These are phyloP conservation scores for Delitschia confertaspora DNA, from an alignment of 495 filamentous ascomycete genomes.

Conservation along the genomic window DNA sequence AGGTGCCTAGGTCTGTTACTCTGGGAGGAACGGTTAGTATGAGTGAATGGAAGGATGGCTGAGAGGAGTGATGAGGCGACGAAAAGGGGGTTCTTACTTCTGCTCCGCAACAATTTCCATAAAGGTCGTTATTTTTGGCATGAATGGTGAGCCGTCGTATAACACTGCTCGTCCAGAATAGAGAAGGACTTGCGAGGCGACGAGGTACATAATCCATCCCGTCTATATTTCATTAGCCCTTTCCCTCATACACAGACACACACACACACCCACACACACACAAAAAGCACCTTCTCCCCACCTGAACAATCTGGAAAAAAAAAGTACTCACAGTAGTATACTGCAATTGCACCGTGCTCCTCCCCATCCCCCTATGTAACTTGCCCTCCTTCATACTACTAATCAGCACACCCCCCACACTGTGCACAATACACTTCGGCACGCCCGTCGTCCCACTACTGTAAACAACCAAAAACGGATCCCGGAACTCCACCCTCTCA, in stretches of 20 bases:
- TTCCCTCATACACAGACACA: too few relatives aligned
- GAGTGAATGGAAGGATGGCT: neutral
- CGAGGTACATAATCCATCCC: constrained; percentile 81
- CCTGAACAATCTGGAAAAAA: neutral
- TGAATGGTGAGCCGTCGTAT: constrained; percentile 72
- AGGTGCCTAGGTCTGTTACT: constrained; percentile 55
- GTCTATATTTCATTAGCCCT: constrained; percentile 33
- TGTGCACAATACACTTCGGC: constrained; percentile 71
- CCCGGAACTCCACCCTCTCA: constrained; percentile 52
- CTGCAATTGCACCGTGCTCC: constrained; percentile 42
- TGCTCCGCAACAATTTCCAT: constrained; percentile 51
- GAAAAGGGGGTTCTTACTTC: constrained; percentile 37
- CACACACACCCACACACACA: too few relatives aligned
- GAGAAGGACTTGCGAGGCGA: constrained; percentile 45
- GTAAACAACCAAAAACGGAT: constrained; percentile 66
- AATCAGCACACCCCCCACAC: constrained; percentile 51
- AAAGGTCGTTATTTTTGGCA: constrained; percentile 52
- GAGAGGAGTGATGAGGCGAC: constrained; percentile 7
- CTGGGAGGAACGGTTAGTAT: constrained; percentile 19
- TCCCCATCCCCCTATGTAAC: constrained; percentile 48
- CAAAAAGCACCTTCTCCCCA: too few relatives aligned
- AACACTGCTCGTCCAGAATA: constrained; percentile 50
- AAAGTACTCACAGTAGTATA: constrained; percentile 46
- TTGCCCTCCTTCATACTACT: constrained; percentile 51
- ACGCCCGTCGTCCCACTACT: constrained; percentile 63